These are phyloP conservation scores for Bruguiera gymnorhiza DNA, from an alignment of 345 rosid species.

Conservation along the genomic window DNA sequence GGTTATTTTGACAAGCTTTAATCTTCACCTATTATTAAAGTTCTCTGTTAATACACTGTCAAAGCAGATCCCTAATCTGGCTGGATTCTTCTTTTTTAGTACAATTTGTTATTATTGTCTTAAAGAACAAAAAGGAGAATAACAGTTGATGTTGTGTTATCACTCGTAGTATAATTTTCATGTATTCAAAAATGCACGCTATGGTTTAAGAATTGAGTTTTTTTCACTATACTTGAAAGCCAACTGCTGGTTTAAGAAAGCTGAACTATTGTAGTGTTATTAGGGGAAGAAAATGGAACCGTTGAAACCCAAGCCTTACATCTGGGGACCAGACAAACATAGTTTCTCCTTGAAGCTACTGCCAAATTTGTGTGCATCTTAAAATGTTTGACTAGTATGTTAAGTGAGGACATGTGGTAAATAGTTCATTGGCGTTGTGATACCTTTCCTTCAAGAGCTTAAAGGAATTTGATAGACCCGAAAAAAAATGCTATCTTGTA, in stretches of 20 bases:
- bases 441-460: background rate
- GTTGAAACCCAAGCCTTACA: no score
- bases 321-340: background rate
- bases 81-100: conserved; percentile 13
- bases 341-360: background rate
- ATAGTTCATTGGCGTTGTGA: background rate
- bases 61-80: conserved; percentile 42
- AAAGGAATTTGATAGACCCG: background rate
- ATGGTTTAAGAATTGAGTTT: background rate
- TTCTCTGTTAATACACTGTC: conserved; percentile 16
- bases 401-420: background rate
- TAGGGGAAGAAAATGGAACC: no score
- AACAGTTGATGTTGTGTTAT: background rate
- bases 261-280: no score
- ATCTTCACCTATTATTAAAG: conserved; percentile 12
- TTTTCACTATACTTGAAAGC: background rate
- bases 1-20: conserved; percentile 14
- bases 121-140: background rate
- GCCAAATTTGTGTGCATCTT: background rate
- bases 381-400: background rate
- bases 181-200: background rate
- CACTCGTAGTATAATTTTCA: no score
- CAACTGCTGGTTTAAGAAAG: background rate
- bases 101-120: conserved; percentile 12
- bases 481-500: no score